Conservation (phyloP, 2,329 filamentous ascomycete species). For the Fusarium sp. region DNA sequence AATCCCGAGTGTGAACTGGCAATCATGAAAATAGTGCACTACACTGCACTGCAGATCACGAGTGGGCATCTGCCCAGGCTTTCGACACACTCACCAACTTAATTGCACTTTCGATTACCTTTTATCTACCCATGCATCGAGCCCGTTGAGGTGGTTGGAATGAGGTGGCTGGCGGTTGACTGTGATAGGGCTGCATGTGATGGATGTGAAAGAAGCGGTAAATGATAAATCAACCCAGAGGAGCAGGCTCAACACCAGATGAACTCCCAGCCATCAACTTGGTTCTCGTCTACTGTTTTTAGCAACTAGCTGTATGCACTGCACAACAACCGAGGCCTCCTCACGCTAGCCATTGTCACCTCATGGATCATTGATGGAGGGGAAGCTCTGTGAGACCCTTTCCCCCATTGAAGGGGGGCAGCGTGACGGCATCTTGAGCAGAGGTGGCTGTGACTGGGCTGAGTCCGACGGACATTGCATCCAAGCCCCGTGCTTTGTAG, state of each 20-base stretch:
- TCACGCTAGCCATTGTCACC: slow-evolving; percentile 3
- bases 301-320: slow-evolving; percentile 14
- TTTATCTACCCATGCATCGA: not conserved
- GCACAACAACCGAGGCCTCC: slow-evolving; percentile 6
- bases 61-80: not conserved
- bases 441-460: slow-evolving; percentile 34
- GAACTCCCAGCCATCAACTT: slow-evolving; percentile 3
- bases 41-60: not conserved
- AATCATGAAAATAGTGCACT: not conserved
- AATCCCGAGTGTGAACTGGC: not conserved
- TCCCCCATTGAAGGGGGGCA: not conserved
- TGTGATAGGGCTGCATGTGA: slow-evolving; percentile 24
- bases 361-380: slow-evolving; percentile 10
- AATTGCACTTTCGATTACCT: not conserved
- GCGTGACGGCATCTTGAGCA: slow-evolving; percentile 18
- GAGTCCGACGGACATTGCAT: slow-evolving; percentile 25
- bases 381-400: not conserved
- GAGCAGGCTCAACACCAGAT: not conserved
- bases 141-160: not conserved
- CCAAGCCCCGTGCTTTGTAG: slow-evolving; percentile 14
- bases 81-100: not conserved
- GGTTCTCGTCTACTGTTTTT: not conserved
- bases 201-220: slow-evolving; percentile 26
- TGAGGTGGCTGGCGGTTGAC: slow-evolving; percentile 16
- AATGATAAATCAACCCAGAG: not conserved